Evolutionary conservation across 352 stramenopile genomes (phyloP).

Genomic region (Phytophthora rubi): DNA sequence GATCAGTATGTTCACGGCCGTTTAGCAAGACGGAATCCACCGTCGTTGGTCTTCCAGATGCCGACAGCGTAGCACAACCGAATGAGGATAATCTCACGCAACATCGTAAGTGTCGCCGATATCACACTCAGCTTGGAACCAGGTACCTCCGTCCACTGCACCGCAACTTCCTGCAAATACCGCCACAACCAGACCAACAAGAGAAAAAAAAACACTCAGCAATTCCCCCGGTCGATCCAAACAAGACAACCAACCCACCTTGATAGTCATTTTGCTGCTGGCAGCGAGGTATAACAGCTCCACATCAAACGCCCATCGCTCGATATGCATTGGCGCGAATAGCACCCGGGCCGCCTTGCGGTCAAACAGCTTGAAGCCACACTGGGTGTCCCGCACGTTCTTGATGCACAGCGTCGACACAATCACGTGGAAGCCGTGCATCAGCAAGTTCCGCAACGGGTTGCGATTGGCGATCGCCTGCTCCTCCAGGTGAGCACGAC

Average conservation of each 20-base stretch:
- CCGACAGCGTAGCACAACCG: slow-evolving; percentile 90
- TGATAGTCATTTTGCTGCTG: slow-evolving; percentile 59
- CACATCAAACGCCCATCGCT: slow-evolving; percentile 96
- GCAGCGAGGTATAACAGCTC: slow-evolving; percentile 91
- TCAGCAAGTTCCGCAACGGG: slow-evolving; percentile 90
- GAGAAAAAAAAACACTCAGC: background rate
- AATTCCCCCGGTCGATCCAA: background rate
- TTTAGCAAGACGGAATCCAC: slow-evolving; percentile 65
- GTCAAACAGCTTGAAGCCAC: slow-evolving; percentile 96
- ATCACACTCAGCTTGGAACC: slow-evolving; percentile 92
- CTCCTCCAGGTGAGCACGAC: slow-evolving; percentile 89
- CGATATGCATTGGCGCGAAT: slow-evolving; percentile 93
- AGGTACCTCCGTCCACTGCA: slow-evolving; percentile 92
- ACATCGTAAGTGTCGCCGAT: slow-evolving; percentile 90
- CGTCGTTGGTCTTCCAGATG: slow-evolving; percentile 83
- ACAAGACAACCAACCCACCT: slow-evolving; percentile 38
- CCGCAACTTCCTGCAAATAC: slow-evolving; percentile 84
- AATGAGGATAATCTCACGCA: slow-evolving; percentile 93
- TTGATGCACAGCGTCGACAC: slow-evolving; percentile 88
- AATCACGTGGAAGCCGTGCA: slow-evolving; percentile 93
- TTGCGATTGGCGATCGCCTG: slow-evolving; percentile 85
- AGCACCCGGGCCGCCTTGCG: slow-evolving; percentile 78
- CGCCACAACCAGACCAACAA: slow-evolving; percentile 6
- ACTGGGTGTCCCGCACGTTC: slow-evolving; percentile 93
- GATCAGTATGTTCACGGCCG: slow-evolving; percentile 29